These are phyloP conservation scores for Cyclotella choctawhatcheeana DNA, from an alignment of 108 stramenopile genomes.

Conservation along the genomic window DNA sequence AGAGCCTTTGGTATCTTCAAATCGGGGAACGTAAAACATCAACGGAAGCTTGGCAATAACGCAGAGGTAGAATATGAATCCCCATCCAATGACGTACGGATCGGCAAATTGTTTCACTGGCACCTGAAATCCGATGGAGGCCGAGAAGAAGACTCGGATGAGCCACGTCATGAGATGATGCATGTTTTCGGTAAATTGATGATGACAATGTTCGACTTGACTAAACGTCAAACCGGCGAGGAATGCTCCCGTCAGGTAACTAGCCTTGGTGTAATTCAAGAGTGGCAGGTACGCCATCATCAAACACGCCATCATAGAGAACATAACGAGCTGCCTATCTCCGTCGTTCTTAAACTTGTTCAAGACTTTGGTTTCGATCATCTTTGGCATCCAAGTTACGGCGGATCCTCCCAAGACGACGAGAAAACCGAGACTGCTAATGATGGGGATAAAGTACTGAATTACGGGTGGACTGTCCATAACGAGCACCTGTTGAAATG, in stretches of 20 bases:
- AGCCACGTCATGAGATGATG: constrained; percentile 54
- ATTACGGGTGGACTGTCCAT: constrained; percentile 19
- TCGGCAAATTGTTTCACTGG: constrained; percentile 33
- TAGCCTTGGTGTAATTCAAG: constrained; percentile 56
- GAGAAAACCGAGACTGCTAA: constrained; percentile 31
- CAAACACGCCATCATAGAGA: constrained; percentile 40
- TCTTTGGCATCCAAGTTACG: constrained; percentile 46
- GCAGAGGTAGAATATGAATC: constrained; percentile 38
- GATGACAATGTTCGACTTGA: constrained; percentile 50
- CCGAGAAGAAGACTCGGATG: constrained; percentile 63
- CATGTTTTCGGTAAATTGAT: constrained; percentile 43
- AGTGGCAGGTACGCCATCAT: constrained; percentile 55
- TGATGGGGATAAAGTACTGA: constrained; percentile 53
- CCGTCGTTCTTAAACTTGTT: constrained; percentile 27
- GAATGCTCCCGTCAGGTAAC: constrained; percentile 68
- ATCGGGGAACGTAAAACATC: constrained; percentile 30
- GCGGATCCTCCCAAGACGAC: constrained; percentile 38
- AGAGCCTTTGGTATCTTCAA: constrained; percentile 18
- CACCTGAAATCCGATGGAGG: constrained; percentile 58
- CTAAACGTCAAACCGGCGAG: constrained; percentile 65
- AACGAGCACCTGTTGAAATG: no score
- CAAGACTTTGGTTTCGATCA: constrained; percentile 45
- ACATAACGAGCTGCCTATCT: constrained; percentile 31
- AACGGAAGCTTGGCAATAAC: constrained; percentile 33
- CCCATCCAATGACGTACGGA: constrained; percentile 44